Percentiles rank a stretch among this genome's conserved stretches.
phyloP scores from a whole-genome alignment of 306 rosid species.

The Gastrolobium villosum region DNA sequence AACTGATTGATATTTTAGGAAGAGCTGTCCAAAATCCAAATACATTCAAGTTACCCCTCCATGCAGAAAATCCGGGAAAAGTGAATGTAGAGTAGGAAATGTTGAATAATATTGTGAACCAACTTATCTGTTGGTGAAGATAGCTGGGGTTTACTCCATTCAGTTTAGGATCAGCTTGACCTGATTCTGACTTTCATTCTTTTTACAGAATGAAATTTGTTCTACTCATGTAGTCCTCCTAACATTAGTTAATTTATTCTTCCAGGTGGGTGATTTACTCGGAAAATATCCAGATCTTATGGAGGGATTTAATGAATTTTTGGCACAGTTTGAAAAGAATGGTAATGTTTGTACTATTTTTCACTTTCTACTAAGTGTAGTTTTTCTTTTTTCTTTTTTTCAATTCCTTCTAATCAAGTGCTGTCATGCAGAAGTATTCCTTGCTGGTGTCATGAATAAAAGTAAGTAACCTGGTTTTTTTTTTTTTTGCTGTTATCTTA shows the following conservation, averaged over 20 bases:
- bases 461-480: slow-evolving; percentile 74
- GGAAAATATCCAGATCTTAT: slow-evolving; percentile 87
- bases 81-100: no score
- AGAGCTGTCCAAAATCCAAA: no score
- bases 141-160: no score
- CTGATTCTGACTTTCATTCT: no score
- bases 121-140: no score
- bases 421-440: slow-evolving; percentile 92
- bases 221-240: slow-evolving; percentile 34
- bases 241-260: slow-evolving; percentile 47
- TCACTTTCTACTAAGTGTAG: slow-evolving; percentile 43
- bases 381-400: slow-evolving; percentile 35
- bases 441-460: slow-evolving; percentile 96
- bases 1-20: no score
- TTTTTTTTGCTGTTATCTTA: slow-evolving; percentile 39
- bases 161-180: no score
- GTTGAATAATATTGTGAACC: no score
- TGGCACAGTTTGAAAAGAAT: slow-evolving; percentile 87
- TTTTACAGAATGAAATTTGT: slow-evolving; percentile 21
- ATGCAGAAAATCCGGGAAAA: no score
- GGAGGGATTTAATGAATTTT: slow-evolving; percentile 94
- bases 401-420: slow-evolving; percentile 59
- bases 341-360: slow-evolving; percentile 66
- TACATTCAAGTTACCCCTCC: no score
- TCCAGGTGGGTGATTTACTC: slow-evolving; percentile 86